Percentiles rank a stretch among this genome's conserved stretches.
Evolutionary conservation across 2,329 filamentous ascomycete genomes (phyloP).

Genomic region (Cyanodermella asteris): DNA sequence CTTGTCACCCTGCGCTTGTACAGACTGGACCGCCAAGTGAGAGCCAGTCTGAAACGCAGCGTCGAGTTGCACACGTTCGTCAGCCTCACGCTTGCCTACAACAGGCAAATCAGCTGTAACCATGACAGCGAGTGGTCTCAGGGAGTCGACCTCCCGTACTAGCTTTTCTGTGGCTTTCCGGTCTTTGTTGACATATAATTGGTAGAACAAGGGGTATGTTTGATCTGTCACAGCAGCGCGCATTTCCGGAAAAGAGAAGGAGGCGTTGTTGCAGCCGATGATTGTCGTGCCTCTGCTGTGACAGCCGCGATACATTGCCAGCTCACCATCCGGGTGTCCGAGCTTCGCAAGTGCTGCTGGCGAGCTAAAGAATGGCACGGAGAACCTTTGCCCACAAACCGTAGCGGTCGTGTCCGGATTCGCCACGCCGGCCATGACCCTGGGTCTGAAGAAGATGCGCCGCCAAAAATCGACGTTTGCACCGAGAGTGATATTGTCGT

Average conservation of each 20-base stretch:
- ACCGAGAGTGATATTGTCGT: constrained; percentile 34
- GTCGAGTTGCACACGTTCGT: constrained; percentile 32
- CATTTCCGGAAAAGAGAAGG: constrained; percentile 34
- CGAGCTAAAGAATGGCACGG: constrained; percentile 38
- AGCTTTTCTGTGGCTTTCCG: constrained; percentile 26
- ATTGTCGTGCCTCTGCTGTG: constrained; percentile 31
- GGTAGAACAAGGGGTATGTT: constrained; percentile 29
- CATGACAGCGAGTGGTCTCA: constrained; percentile 23
- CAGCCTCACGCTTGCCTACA: constrained; percentile 32
- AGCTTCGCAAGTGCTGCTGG: constrained; percentile 43
- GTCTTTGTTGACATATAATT: constrained; percentile 32
- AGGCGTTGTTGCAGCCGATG: constrained; percentile 39
- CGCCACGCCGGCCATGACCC: constrained; percentile 34
- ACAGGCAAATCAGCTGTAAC: constrained; percentile 36
- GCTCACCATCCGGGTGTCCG: constrained; percentile 43
- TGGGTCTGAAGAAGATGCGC: constrained; percentile 36
- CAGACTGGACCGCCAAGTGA: constrained; percentile 22
- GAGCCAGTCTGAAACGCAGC: constrained; percentile 21
- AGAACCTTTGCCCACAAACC: constrained; percentile 31
- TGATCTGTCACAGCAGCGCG: constrained; percentile 19
- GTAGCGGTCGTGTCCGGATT: constrained; percentile 27
- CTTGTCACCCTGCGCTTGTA: constrained; percentile 25
- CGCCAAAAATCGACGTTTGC: constrained; percentile 33
- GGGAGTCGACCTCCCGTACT: constrained; percentile 17
- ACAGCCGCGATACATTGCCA: constrained; percentile 32